Base-by-base conservation (phyloP, 805 yeast species). In the Suhomyces canberraensis region DNA sequence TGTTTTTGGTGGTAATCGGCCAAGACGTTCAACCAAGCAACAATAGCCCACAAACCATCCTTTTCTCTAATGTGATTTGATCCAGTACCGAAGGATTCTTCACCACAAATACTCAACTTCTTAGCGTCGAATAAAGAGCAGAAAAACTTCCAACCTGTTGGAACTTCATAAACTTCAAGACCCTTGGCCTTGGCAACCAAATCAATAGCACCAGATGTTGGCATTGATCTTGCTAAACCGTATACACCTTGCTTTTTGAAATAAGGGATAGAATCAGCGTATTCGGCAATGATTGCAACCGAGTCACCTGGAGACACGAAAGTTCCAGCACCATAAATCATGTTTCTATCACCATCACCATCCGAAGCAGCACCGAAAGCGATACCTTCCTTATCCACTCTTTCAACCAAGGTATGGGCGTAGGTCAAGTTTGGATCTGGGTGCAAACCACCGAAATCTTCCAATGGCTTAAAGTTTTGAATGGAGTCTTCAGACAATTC, bases 351-450 rank as follows among this genome's bases (percentile, higher is more conserved):
- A 61, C 98, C 98, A 53, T 91, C 98, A 62, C 98, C 98, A 58
- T 88, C 98, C n/a, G 95, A 84, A 7, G 98, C 98, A 25, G 98
- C 98, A 46, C 98, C 98, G 59, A 91, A 91, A 6, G 91, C 85
- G 47, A 90, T 85, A 41, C 78, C 66, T 41, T 84, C 84, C 15
- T 62, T 56, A 55, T 93, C 97, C n/a, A 91, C 98, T 46, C 75
- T 75, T 22, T 78, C 83, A 15, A 91, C 98, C 45, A 91, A 72
- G 14, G 95, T 79, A 41, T 75, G 78, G 8, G 98, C 98, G 57
- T 93, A 91, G 11, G 97, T 90, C 61, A 91, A 75, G 67, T 91
- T 91, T 47, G 98, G 98, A 65, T 91, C 98, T 15, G 98, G 98
- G 61, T 91, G 98, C 49, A 89, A 71, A 1, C 98, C 98, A 45